Evolutionary conservation across 202 grass and related monocot genomes (phyloP).

Genomic region (Panicum hallii): DNA sequence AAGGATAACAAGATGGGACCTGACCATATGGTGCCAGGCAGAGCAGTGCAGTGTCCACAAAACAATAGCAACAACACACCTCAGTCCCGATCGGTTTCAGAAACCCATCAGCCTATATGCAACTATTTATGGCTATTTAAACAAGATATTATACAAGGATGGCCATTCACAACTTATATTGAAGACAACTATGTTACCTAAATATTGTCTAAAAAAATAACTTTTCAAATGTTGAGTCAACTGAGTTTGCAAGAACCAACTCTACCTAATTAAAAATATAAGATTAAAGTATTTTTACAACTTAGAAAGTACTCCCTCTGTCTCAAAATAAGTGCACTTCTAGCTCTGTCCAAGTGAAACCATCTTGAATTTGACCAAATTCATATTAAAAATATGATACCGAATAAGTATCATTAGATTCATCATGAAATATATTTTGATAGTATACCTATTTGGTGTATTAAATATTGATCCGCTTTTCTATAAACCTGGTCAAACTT

Average conservation of each 20-base stretch:
- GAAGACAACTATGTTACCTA: background rate
- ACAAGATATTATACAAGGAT: background rate
- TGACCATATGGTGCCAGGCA: conserved; percentile 10
- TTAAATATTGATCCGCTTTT: no score
- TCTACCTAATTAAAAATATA: conserved; percentile 22
- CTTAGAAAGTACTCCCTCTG: background rate
- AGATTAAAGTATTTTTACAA: conserved; percentile 20
- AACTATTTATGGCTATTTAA: conserved; percentile 6
- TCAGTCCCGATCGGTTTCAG: background rate
- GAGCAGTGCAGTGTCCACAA: conserved; percentile 13
- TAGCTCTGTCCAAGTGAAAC: no score
- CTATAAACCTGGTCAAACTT: no score
- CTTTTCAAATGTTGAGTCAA: background rate
- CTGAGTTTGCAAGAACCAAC: conserved; percentile 4
- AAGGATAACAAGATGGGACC: no score
- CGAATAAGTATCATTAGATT: no score
- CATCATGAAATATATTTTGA: no score
- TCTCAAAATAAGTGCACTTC: no score
- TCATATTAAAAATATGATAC: no score
- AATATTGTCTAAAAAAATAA: conserved; percentile 13
- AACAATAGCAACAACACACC: conserved; percentile 10
- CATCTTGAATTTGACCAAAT: no score
- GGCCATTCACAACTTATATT: background rate
- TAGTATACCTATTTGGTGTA: no score
- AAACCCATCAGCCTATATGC: conserved; percentile 12